Conservation (phyloP, 768 basidiomycete genomes). For the Scleroderma citrinum region DNA sequence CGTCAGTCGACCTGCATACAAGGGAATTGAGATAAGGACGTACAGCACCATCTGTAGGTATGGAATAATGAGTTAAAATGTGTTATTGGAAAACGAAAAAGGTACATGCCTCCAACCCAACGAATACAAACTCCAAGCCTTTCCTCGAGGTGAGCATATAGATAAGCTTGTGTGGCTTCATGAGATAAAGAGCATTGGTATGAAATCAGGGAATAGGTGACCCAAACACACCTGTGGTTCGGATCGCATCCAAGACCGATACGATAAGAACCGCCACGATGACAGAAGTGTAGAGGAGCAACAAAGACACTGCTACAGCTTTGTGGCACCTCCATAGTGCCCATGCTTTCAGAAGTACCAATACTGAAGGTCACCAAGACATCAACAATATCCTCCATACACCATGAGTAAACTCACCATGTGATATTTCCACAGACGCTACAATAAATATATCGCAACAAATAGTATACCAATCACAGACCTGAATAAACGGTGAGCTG, state of each 20-base stretch:
- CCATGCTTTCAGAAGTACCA: constrained; percentile 15
- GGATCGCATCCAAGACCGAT: too few relatives aligned
- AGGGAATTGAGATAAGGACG: background rate
- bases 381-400: too few relatives aligned
- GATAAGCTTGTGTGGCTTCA: background rate
- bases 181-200: background rate
- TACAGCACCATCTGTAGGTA: background rate
- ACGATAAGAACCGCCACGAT: background rate
- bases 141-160: background rate
- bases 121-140: background rate
- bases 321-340: constrained; percentile 12
- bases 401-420: constrained; percentile 7
- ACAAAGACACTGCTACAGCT: background rate
- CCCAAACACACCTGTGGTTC: background rate
- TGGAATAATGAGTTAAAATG: background rate
- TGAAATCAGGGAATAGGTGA: background rate
- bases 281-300: constrained; percentile 7
- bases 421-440: background rate
- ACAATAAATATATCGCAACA: background rate
- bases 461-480: background rate
- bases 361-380: constrained; percentile 8
- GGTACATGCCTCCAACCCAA: background rate
- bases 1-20: background rate
- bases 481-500: too few relatives aligned
- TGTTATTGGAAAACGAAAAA: background rate